Conservation (phyloP, 306 rosid genomes). For the Datisca glomerata region DNA sequence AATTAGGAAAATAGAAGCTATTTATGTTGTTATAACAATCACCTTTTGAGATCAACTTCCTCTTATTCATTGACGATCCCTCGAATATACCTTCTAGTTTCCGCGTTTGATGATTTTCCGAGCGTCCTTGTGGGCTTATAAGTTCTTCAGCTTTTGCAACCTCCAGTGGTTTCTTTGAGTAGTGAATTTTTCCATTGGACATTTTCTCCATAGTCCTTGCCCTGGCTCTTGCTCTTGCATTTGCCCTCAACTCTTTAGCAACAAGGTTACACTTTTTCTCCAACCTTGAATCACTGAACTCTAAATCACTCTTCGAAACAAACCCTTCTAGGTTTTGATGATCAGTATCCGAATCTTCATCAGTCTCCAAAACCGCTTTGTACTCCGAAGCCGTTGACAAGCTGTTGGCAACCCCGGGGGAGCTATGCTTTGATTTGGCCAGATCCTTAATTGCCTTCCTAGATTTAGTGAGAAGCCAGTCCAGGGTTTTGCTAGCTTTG, state of each 20-base stretch:
- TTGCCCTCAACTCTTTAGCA: slow-evolving; percentile 57
- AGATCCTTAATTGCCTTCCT: slow-evolving; percentile 55
- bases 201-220: slow-evolving; percentile 66
- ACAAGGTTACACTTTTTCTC: slow-evolving; percentile 6
- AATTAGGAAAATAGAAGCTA: slow-evolving; percentile 32
- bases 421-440: slow-evolving; percentile 15
- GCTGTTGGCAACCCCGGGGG: slow-evolving; percentile 1
- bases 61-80: neutral
- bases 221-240: slow-evolving; percentile 83
- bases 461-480: slow-evolving; percentile 82
- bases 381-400: slow-evolving; percentile 25
- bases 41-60: slow-evolving; percentile 39
- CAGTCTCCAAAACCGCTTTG: slow-evolving; percentile 17
- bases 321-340: slow-evolving; percentile 10
- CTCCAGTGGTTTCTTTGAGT: neutral
- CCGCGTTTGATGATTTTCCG: neutral
- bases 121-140: neutral
- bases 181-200: too few species aligned
- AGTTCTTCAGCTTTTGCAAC: neutral
- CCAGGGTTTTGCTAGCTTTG: slow-evolving; percentile 87
- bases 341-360: slow-evolving; percentile 4
- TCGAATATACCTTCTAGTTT: too few species aligned
- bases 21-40: slow-evolving; percentile 18
- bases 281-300: too few species aligned
- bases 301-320: neutral